Evolutionary conservation across 2,329 filamentous ascomycete species (phyloP), one percentile per base, ranked within the genome.

Genomic region (Arthrocladium fulminans): DNA sequence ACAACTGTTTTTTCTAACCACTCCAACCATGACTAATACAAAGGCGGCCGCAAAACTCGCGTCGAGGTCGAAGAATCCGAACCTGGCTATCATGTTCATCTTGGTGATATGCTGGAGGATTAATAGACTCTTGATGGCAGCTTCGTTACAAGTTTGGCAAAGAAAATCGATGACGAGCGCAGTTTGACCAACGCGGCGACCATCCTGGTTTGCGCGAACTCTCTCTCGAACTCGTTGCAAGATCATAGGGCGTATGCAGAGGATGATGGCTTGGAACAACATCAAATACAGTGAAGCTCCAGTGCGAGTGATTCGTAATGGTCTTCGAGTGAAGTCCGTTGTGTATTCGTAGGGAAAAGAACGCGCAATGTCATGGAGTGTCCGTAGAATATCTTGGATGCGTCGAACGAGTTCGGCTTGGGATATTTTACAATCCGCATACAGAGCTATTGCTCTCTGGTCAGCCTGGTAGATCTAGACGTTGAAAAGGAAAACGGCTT

Each of bases 1-100:
- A 1, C 44, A 50, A 9, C 47, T 37, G 20, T 46, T 50, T 10
- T 50, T 49, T 19, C 55, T 42, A 6, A 54, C 23, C 15, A 57
- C 51, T 1, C 55, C 54, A 6, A 48, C 45, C 54, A 59, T 57
- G 2, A 58, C 56, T 25, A 59, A 44, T 2, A 59, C 54, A 32
- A 59, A 59, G 7, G 57, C 57, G 6, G 56, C 54, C 17, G 57
- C 57, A 12, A 59, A 59, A 10, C 54, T 57, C 17, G 57, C 56
- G 3, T 58, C 57, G 3, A 59, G 23, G 30, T 59, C 57, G 20
- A 59, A 59, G 25, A 58, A 59, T 3, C 57, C 57, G 38, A 56
- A 59, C 9, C 56, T 51, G 5, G 53, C 53, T 54, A 12, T 2
- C 12, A 42, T 41, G 25, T 55, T 46, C 17, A n/a, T n/a, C n/a